Percentiles rank a stretch among this genome's conserved stretches.
phyloP scores from a whole-genome alignment of 2,329 filamentous ascomycete genomes.

The Cladosporium phlei region DNA sequence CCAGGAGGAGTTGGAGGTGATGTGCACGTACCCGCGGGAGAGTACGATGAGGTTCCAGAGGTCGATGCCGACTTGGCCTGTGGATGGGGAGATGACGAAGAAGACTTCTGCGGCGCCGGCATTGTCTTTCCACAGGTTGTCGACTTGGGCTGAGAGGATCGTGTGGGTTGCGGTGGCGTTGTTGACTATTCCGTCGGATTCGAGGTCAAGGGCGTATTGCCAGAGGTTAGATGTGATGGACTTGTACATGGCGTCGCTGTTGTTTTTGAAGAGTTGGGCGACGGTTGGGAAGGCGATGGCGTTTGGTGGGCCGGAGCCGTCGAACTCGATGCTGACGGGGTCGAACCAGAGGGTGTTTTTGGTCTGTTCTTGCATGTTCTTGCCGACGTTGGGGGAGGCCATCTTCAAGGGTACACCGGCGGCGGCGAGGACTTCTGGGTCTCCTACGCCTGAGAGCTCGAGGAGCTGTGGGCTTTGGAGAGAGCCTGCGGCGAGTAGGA shows the following conservation, averaged over 20 bases:
- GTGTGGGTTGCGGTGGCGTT: slow-evolving; percentile 19
- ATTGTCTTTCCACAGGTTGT: slow-evolving; percentile 24
- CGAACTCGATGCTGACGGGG: slow-evolving; percentile 20
- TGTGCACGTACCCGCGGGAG: slow-evolving; percentile 24
- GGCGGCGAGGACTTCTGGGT: slow-evolving; percentile 43
- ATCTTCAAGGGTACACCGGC: slow-evolving; percentile 45
- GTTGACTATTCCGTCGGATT: slow-evolving; percentile 19
- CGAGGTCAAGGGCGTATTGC: slow-evolving; percentile 25
- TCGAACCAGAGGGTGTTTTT: slow-evolving; percentile 26
- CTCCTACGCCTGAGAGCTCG: slow-evolving; percentile 59
- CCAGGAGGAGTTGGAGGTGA: slow-evolving; percentile 23
- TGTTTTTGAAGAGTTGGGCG: slow-evolving; percentile 34
- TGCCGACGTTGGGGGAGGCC: slow-evolving; percentile 50
- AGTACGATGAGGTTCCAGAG: slow-evolving; percentile 34
- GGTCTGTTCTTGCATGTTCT: slow-evolving; percentile 42
- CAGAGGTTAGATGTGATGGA: slow-evolving; percentile 26
- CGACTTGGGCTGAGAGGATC: slow-evolving; percentile 23
- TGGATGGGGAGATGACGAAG: slow-evolving; percentile 31
- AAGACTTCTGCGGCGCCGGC: slow-evolving; percentile 33
- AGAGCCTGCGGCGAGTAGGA: slow-evolving; percentile 50
- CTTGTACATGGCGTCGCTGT: slow-evolving; percentile 23
- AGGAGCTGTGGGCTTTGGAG: slow-evolving; percentile 54
- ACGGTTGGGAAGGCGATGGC: slow-evolving; percentile 35
- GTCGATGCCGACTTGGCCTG: slow-evolving; percentile 32
- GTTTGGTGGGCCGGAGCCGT: slow-evolving; percentile 36